Percentiles rank a stretch among this genome's conserved stretches.
Evolutionary conservation across 2,329 filamentous ascomycete genomes (phyloP).

Genomic region (Aspergillus brunneoviolaceus): DNA sequence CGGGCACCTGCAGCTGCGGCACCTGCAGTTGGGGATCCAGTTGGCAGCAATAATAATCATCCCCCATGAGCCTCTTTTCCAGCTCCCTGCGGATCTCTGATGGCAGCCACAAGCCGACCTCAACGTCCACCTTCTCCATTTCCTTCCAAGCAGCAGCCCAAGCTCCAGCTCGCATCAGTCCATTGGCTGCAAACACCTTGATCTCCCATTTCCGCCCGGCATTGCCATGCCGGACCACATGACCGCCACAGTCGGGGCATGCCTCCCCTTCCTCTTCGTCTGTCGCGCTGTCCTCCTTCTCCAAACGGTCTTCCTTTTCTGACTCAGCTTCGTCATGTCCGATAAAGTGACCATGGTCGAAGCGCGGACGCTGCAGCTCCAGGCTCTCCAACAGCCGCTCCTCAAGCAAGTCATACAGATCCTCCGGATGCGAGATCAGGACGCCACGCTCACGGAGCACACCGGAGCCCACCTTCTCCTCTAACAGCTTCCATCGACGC

Average conservation of each 20-base stretch:
- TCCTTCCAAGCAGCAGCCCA: slow-evolving; percentile 95
- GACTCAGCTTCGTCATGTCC: slow-evolving; percentile 32
- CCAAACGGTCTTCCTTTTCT: slow-evolving; percentile 27
- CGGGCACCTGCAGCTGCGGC: slow-evolving; percentile 14
- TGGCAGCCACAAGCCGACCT: slow-evolving; percentile 71
- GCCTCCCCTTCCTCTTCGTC: slow-evolving; percentile 41
- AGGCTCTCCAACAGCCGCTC: slow-evolving; percentile 61
- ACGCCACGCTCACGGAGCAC: slow-evolving; percentile 59
- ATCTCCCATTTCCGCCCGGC: slow-evolving; percentile 60
- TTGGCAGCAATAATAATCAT: slow-evolving; percentile 32
- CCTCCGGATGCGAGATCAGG: slow-evolving; percentile 62
- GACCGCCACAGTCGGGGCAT: slow-evolving; percentile 53
- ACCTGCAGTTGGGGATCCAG: slow-evolving; percentile 15
- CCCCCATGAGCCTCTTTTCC: slow-evolving; percentile 46
- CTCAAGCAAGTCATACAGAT: slow-evolving; percentile 63
- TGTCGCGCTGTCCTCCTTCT: slow-evolving; percentile 35
- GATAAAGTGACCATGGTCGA: slow-evolving; percentile 61
- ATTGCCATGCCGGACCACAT: slow-evolving; percentile 47
- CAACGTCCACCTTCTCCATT: slow-evolving; percentile 98
- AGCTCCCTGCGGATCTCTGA: slow-evolving; percentile 53
- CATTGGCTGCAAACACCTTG: slow-evolving; percentile 92
- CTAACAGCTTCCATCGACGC: slow-evolving; percentile 52
- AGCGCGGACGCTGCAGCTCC: slow-evolving; percentile 55
- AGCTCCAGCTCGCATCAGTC: slow-evolving; percentile 84
- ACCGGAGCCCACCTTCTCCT: slow-evolving; percentile 53